Base-by-base conservation (phyloP, 306 rosid species). In the Hippophae rhamnoides region DNA sequence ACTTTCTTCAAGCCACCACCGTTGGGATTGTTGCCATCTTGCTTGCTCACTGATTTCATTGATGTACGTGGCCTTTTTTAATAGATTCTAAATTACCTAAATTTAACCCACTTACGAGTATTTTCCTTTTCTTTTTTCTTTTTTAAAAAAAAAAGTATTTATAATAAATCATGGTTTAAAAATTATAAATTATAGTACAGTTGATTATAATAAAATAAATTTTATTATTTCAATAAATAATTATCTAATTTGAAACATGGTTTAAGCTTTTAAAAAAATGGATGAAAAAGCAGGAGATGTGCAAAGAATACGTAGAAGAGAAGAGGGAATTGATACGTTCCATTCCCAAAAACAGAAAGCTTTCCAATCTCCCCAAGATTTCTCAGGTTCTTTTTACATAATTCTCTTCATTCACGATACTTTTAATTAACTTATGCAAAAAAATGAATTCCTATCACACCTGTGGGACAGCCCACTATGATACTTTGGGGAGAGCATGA, bases 401-500 rank as follows among this genome's bases (percentile, higher is more conserved):
- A 5, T 10, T 6, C 66, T 47, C 7, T 7, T 9, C 1, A 41
- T 42, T 42, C 3, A 41, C 41, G 7, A 11, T 49, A 3, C 14
- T 6, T 6, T 49, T 14, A 5, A 49, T 49, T 49, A 11, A 7
- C 7, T 13, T 18, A 18, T 18, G 23, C 23, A 18, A 18, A 18
- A 18, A 18, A 18, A 18, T 18, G 23, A 18, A 14, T 60, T 10
- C 8, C 23, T 38, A 49, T 59, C 14, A 6, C 62, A 6, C 62
- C 75, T 57, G 6, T 27, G 78, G 87, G 13, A 23, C 53, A 84
- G 95, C 87, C 84, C 13, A 75, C 97, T 13, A 69, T 86, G 72
- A 77, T 89, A 56, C 60, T 89, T 2, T 89, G 95, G 97, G 97
- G 97, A 59, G 97, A 89, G 45, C 73, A 77, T 51, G 97, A 89